These are phyloP conservation scores for Asparagopsis taxiformis DNA, from an alignment of 31 red algal species.

Conservation along the genomic window DNA sequence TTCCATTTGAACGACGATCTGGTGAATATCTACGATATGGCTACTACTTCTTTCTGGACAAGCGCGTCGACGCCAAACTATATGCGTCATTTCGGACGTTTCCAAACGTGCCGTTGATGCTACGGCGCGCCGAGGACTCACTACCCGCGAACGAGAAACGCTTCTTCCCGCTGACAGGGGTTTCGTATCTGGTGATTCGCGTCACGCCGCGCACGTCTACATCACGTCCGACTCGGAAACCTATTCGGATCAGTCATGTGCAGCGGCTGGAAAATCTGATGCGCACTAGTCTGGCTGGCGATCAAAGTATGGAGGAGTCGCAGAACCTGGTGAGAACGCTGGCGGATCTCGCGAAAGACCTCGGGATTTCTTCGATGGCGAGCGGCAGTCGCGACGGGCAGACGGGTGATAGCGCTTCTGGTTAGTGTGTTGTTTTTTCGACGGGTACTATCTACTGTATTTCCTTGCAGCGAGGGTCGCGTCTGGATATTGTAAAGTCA, in stretches of 20 bases:
- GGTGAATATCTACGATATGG: slow-evolving; percentile 14
- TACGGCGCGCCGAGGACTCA: neutral
- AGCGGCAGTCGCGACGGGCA: too few species aligned
- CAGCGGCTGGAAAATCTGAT: slow-evolving; percentile 10
- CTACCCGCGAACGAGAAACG: neutral
- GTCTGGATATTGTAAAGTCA: too few species aligned
- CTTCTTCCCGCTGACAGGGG: neutral
- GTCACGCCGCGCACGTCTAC: slow-evolving; percentile 1
- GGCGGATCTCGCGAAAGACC: slow-evolving; percentile 8
- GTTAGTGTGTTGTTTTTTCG: too few species aligned
- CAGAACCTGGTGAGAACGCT: slow-evolving; percentile 4
- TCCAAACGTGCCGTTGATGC: slow-evolving; percentile 14
- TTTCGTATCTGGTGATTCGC: slow-evolving; percentile 15
- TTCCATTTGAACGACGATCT: slow-evolving; percentile 18
- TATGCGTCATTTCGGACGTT: slow-evolving; percentile 11
- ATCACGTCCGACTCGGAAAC: neutral
- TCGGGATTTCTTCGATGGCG: neutral
- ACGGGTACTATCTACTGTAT: too few species aligned
- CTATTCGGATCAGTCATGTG: slow-evolving; percentile 10
- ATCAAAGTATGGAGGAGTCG: neutral
- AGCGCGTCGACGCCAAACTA: slow-evolving; percentile 1
- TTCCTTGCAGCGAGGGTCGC: too few species aligned
- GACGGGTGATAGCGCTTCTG: neutral
- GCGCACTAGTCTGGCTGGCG: neutral
- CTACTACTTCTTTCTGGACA: slow-evolving; percentile 28